Base-by-base conservation (phyloP, 257 asterid species). In the Apocynum venetum region DNA sequence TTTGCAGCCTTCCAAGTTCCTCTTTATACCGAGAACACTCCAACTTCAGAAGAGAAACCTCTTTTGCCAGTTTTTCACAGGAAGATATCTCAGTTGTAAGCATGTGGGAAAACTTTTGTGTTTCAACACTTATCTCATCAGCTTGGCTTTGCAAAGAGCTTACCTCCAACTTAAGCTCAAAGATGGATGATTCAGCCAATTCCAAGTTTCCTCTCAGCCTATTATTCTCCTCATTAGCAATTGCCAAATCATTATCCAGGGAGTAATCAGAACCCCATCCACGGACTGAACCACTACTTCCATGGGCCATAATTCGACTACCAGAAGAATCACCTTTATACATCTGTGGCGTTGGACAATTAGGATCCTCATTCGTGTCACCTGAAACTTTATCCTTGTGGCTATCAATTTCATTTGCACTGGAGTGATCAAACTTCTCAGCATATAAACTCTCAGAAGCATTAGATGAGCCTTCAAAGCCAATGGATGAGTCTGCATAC, bases 371-470 rank as follows among this genome's bases (percentile, higher is more conserved):
- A 76, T 81, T 80, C 56, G 69, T 78, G 75, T 88, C 91, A 47
- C 85, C 89, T 20, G 89, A 80, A 44, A 66, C 49, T 67, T 86
- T 77, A 76, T 88, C 84, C 85, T 83, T 88, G 73, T 81, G 83
- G 84, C 87, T 84, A 77, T 90, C 92, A 48, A 75, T 71, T 49
- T 87, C 96, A 69, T 84, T 88, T 47, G 79, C 76, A 76, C 85
- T 80, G 69, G 87, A 87, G 60, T 76, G 74, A 68, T 93, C 95
- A 36, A 85, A 91, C 83, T 88, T 96, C 79, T 91, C 99, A 41
- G 95, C 89, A 71, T 85, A 90, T 43, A 93, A 80, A 82, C 97
- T 91, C 83, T 80, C 99, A 1, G 99, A 96, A 67, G 97, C 87
- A 83, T 87, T 89, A 73, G 98, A 95, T 38, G 97, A 95, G 79